Percentiles rank a stretch among this genome's conserved stretches.
Conservation (phyloP, 805 yeast genomes). For the Pichia pseudocactophila region DNA sequence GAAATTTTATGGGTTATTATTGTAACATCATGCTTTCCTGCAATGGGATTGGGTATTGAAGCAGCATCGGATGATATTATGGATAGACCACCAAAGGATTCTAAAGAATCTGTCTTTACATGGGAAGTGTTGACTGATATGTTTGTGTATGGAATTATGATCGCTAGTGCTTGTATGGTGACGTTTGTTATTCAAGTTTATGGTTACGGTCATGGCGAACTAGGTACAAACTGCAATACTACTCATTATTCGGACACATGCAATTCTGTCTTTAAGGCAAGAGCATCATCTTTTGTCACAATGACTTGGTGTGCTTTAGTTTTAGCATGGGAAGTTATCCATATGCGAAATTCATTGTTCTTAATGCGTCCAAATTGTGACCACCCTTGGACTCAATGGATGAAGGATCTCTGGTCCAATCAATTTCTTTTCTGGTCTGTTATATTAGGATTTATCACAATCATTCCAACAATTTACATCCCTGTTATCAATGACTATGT, state of each 20-base stretch:
- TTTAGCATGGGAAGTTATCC: conserved; percentile 79
- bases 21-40: conserved; percentile 73
- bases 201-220: conserved; percentile 54
- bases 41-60: conserved; percentile 73
- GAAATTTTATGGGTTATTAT: conserved; percentile 76
- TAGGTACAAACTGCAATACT: conserved; percentile 57
- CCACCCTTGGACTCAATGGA: conserved; percentile 50
- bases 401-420: conserved; percentile 61
- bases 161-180: conserved; percentile 63
- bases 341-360: conserved; percentile 61
- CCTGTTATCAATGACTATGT: conserved; percentile 77
- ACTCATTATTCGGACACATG: conserved; percentile 38
- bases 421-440: conserved; percentile 79
- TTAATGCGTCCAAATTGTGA: conserved; percentile 59
- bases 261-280: conserved; percentile 57
- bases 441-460: conserved; percentile 55
- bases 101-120: conserved; percentile 49
- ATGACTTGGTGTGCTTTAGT: conserved; percentile 83
- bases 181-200: conserved; percentile 60
- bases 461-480: conserved; percentile 77
- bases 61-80: conserved; percentile 54
- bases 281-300: conserved; percentile 69
- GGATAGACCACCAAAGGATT: conserved; percentile 54
- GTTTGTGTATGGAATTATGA: conserved; percentile 61
- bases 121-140: conserved; percentile 61